phyloP scores from a whole-genome alignment of 2,329 filamentous ascomycete species.

The Colletotrichum shisoi region DNA sequence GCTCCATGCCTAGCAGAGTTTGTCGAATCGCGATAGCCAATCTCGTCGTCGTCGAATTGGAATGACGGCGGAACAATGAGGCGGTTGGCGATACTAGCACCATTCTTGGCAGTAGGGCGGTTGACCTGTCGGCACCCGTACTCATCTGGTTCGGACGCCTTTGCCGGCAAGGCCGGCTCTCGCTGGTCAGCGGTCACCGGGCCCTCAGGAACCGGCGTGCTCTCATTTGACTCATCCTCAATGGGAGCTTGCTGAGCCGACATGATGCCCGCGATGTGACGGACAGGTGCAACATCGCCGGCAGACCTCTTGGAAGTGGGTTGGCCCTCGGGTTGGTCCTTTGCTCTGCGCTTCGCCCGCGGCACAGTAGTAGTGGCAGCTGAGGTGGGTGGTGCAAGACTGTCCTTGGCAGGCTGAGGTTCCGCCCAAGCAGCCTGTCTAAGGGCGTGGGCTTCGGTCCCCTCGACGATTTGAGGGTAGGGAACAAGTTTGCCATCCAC shows the following conservation, averaged over 20 bases:
- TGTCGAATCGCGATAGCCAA: slow-evolving; percentile 66
- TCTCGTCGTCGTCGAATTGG: slow-evolving; percentile 61
- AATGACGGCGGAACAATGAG: slow-evolving; percentile 61
- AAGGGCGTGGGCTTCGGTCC: slow-evolving; percentile 47
- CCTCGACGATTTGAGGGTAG: slow-evolving; percentile 54
- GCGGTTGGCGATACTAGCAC: slow-evolving; percentile 56
- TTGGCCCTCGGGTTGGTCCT: slow-evolving; percentile 59
- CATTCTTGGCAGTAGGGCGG: slow-evolving; percentile 51
- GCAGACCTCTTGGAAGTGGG: slow-evolving; percentile 59
- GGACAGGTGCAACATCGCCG: slow-evolving; percentile 42
- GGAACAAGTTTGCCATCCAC: slow-evolving; percentile 55
- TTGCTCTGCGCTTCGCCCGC: slow-evolving; percentile 59
- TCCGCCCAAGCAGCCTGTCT: slow-evolving; percentile 38
- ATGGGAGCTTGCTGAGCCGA: slow-evolving; percentile 45
- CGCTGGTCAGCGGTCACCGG: slow-evolving; percentile 45
- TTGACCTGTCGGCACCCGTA: slow-evolving; percentile 60
- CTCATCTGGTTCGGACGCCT: slow-evolving; percentile 57
- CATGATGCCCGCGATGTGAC: slow-evolving; percentile 45
- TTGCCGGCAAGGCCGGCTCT: slow-evolving; percentile 45
- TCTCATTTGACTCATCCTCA: slow-evolving; percentile 45
- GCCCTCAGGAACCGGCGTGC: slow-evolving; percentile 39
- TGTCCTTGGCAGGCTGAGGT: slow-evolving; percentile 24
- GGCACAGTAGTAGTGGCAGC: slow-evolving; percentile 28
- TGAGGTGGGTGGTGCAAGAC: slow-evolving; percentile 16
- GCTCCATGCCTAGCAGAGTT: slow-evolving; percentile 64